A percentile compares a stretch with the other conserved stretches of the same genome.
phyloP scores from a whole-genome alignment of 2,329 filamentous ascomycete genomes.

The Colletotrichum sp. region DNA sequence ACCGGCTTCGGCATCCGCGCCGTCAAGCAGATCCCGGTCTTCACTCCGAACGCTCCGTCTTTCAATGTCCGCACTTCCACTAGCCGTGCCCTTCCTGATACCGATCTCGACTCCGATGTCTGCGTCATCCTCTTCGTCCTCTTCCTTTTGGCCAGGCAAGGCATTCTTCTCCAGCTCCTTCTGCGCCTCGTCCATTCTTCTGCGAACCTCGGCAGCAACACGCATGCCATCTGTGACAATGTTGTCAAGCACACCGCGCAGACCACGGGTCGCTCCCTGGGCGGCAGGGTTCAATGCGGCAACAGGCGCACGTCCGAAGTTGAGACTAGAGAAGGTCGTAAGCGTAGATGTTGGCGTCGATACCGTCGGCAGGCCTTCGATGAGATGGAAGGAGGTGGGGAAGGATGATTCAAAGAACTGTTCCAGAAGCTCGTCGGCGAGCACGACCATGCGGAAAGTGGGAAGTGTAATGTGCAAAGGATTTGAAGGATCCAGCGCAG shows the following conservation, averaged over 20 bases:
- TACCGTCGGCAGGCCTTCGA: constrained; percentile 59
- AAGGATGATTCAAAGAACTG: constrained; percentile 98
- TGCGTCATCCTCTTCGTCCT: constrained; percentile 73
- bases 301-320: constrained; percentile 54
- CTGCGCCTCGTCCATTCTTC: constrained; percentile 95
- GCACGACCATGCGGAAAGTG: constrained; percentile 97
- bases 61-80: constrained; percentile 61
- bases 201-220: constrained; percentile 88
- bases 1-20: constrained; percentile 73
- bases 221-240: constrained; percentile 98
- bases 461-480: constrained; percentile 95
- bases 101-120: constrained; percentile 49
- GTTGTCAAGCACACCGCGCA: constrained; percentile 93
- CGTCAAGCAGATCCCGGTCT: constrained; percentile 75
- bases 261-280: constrained; percentile 72
- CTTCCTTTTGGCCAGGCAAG: constrained; percentile 65
- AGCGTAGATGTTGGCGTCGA: constrained; percentile 63
- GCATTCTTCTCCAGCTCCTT: constrained; percentile 87
- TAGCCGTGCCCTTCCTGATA: constrained; percentile 37
- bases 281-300: constrained; percentile 40
- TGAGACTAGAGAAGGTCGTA: constrained; percentile 82
- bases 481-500: constrained; percentile 88
- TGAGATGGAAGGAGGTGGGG: constrained; percentile 88
- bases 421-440: constrained; percentile 93
- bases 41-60: constrained; percentile 68